These are phyloP conservation scores for Yamadazyma paraphyllophila DNA, from an alignment of 805 yeast species.

Conservation along the genomic window DNA sequence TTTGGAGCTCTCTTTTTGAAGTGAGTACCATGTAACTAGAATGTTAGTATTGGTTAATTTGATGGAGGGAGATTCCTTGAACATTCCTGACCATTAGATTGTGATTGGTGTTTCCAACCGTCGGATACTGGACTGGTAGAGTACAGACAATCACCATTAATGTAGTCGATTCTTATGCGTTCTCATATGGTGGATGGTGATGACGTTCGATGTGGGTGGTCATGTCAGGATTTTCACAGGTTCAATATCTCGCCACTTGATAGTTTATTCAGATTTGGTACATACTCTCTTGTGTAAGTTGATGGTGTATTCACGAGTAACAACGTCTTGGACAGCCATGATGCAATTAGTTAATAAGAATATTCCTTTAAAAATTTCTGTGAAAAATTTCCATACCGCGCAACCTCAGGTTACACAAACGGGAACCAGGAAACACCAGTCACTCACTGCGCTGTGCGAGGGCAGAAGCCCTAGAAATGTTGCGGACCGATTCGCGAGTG, in stretches of 20 bases:
- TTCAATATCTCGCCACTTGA: background rate
- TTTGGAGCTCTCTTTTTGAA: conserved; percentile 99
- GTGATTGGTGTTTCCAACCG: too few relatives aligned
- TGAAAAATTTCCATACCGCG: conserved; percentile 10
- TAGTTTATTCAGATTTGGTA: conserved; percentile 18
- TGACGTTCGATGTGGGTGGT: too few relatives aligned
- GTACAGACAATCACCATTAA: too few relatives aligned
- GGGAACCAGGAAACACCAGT: background rate
- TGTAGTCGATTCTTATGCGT: too few relatives aligned
- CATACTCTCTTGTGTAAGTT: conserved; percentile 99
- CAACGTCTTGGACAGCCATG: conserved; percentile 96
- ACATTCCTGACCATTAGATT: too few relatives aligned
- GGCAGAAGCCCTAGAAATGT: conserved; percentile 1
- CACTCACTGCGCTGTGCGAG: background rate
- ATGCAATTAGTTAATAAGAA: conserved; percentile 7
- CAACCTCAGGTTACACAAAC: conserved; percentile 9
- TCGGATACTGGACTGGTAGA: too few relatives aligned
- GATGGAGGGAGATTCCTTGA: too few relatives aligned
- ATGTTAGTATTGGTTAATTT: conserved; percentile 35
- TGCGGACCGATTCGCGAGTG: too few relatives aligned
- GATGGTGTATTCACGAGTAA: conserved; percentile 99
- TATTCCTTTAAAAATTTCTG: conserved; percentile 14
- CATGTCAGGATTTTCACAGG: too few relatives aligned
- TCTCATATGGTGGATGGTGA: too few relatives aligned
- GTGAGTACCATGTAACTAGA: conserved; percentile 92